phyloP scores from a whole-genome alignment of 2,329 filamentous ascomycete genomes.

The Nannizziopsis barbatae region DNA sequence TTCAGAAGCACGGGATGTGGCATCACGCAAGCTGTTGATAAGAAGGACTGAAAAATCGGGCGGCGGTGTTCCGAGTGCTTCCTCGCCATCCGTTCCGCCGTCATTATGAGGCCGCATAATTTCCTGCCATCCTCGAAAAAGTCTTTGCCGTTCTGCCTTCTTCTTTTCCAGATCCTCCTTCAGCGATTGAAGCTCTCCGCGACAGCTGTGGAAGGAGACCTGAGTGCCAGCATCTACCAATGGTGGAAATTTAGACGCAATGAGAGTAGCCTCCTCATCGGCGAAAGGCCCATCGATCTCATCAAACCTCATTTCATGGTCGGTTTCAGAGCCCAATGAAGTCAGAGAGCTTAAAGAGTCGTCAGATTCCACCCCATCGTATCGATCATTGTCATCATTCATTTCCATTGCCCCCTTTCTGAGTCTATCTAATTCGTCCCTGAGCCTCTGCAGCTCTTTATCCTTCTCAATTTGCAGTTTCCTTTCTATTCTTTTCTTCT shows the following conservation, averaged over 20 bases:
- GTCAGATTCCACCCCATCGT: not conserved
- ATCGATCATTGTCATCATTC: not conserved
- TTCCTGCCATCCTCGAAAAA: slow-evolving; percentile 33
- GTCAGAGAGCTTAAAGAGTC: not conserved
- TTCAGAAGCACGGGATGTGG: slow-evolving; percentile 30
- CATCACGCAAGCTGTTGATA: slow-evolving; percentile 27
- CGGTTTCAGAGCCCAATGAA: not conserved
- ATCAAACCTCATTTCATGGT: slow-evolving; percentile 1
- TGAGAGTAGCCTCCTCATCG: not conserved
- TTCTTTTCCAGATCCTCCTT: slow-evolving; percentile 30
- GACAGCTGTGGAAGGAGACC: slow-evolving; percentile 8
- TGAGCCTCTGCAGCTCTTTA: slow-evolving; percentile 21
- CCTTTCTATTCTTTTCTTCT: slow-evolving; percentile 27
- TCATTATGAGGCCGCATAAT: slow-evolving; percentile 16
- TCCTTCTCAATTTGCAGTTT: slow-evolving; percentile 23
- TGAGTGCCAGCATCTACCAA: slow-evolving; percentile 9
- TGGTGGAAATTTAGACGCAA: not conserved
- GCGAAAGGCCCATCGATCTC: not conserved
- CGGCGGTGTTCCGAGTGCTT: slow-evolving; percentile 24
- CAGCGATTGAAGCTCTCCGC: slow-evolving; percentile 17
- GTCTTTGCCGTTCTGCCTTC: slow-evolving; percentile 29
- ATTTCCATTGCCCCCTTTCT: slow-evolving; percentile 23
- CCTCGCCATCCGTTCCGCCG: not conserved
- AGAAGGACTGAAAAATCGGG: slow-evolving; percentile 31
- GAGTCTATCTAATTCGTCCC: slow-evolving; percentile 19